Conservation (phyloP, 2,329 filamentous ascomycete genomes). For the Colletotrichum liriopes region DNA sequence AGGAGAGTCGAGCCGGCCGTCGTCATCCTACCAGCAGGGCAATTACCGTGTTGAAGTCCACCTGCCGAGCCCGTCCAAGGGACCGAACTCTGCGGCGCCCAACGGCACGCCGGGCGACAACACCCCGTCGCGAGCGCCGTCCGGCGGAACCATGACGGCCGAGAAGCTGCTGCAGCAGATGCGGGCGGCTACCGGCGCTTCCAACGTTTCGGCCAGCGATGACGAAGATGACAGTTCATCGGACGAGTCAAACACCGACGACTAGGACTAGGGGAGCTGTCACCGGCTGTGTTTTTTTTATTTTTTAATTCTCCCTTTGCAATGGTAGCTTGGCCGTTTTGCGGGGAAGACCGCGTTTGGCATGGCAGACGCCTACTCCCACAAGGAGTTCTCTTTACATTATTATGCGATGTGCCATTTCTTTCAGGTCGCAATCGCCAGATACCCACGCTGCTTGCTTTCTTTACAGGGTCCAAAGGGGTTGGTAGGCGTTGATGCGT, state of each 20-base stretch:
- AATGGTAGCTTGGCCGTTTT: background rate
- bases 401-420: background rate
- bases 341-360: background rate
- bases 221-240: slow-evolving; percentile 8
- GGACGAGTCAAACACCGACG: slow-evolving; percentile 29
- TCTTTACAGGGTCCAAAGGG: background rate
- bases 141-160: slow-evolving; percentile 48
- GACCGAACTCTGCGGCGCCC: background rate
- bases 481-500: background rate
- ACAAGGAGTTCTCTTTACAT: background rate
- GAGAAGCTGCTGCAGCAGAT: slow-evolving; percentile 17
- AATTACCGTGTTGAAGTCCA: slow-evolving; percentile 15
- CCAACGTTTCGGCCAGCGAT: background rate
- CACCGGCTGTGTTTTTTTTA: too few species aligned
- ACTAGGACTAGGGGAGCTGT: background rate
- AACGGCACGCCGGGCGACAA: background rate
- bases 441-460: background rate
- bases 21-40: slow-evolving; percentile 25
- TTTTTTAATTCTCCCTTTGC: too few species aligned
- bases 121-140: slow-evolving; percentile 40
- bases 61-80: slow-evolving; percentile 18
- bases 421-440: background rate
- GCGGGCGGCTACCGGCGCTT: background rate
- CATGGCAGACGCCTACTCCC: background rate
- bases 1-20: background rate